Evolutionary conservation across 306 rosid species (phyloP), one percentile per base, ranked within the genome.

Genomic region (Vigna radiata): DNA sequence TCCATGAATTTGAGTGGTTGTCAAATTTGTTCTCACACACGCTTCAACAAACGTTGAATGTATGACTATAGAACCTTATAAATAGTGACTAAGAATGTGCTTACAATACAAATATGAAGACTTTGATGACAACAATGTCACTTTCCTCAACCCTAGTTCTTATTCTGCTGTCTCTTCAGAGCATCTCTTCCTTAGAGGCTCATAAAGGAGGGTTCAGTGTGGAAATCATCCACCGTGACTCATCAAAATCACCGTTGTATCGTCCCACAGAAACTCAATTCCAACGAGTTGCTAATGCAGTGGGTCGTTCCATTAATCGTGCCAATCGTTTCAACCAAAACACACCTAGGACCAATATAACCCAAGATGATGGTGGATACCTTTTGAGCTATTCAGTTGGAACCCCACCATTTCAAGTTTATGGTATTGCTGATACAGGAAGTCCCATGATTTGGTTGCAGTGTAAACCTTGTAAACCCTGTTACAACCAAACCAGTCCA

Each of bases 391-490:
- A 86, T 17, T 75, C 87, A 0, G 1, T 91, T 7, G 97, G 97
- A 10, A 87, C 92, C 2, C 97, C 97, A 0, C 86, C 89, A 0
- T 31, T 83, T 46, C 10, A 60, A 1, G 8, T 83, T 37, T 19
- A 65, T 0, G 97, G 85, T 31, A n/a, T 85, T 10, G 84, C 73
- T 1, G 97, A 91, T 39, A 91, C 94, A 0, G 94, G 92, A 2
- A 91, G 97, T 46, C 86, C 78, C 53, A 63, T 91, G 5, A 55
- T 79, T 6, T 91, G 97, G 97, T 44, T 78, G 0, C 97, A 89
- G 16, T 91, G 97, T 76, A 0, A 44, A 10, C 97, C 92, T 4
- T 91, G 97, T 72, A 0, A 4, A 0, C 0, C 0, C 0, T 91
- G 97, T 49, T 89, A 65, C 87, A 16, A 37, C 9, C 92, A 91